phyloP scores from a whole-genome alignment of 1,284 basidiomycete genomes.

The Fomitopsis pinicola region DNA sequence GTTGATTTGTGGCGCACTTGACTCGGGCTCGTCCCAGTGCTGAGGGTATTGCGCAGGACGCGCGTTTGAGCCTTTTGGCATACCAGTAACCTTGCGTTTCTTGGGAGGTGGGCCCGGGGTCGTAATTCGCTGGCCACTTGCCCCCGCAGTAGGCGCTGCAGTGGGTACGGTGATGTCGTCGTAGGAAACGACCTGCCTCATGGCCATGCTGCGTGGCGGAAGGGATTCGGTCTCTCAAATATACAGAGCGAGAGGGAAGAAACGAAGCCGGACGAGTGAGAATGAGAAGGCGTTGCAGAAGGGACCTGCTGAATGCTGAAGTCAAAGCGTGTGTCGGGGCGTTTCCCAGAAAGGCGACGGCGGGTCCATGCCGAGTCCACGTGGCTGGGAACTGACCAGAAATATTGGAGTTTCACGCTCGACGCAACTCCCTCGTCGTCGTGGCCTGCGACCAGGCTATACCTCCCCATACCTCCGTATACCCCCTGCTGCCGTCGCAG shows the following conservation, averaged over 20 bases:
- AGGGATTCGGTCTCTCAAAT: too few relatives aligned
- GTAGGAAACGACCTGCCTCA: constrained; percentile 26
- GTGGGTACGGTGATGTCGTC: constrained; percentile 25
- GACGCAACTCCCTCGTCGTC: not conserved
- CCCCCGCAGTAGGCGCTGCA: constrained; percentile 8
- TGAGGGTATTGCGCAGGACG: constrained; percentile 23
- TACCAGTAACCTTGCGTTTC: constrained; percentile 23
- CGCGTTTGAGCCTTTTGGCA: not conserved
- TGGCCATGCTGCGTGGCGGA: not conserved
- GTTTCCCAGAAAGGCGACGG: not conserved
- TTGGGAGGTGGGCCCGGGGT: constrained; percentile 21
- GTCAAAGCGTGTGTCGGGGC: not conserved
- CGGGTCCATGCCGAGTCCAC: not conserved
- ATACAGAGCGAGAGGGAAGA: too few relatives aligned
- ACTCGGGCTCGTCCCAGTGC: constrained; percentile 45
- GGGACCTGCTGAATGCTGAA: not conserved
- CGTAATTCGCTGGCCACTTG: constrained; percentile 15
- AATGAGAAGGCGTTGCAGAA: not conserved
- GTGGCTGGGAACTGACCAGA: not conserved
- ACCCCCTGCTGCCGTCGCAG: not conserved
- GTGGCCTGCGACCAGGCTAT: not conserved
- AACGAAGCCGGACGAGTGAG: not conserved
- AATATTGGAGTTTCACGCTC: not conserved
- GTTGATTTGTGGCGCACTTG: constrained; percentile 20
- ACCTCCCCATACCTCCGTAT: not conserved